These are phyloP conservation scores for Athelia psychrophila DNA, from an alignment of 1,284 basidiomycete genomes.

Conservation along the genomic window DNA sequence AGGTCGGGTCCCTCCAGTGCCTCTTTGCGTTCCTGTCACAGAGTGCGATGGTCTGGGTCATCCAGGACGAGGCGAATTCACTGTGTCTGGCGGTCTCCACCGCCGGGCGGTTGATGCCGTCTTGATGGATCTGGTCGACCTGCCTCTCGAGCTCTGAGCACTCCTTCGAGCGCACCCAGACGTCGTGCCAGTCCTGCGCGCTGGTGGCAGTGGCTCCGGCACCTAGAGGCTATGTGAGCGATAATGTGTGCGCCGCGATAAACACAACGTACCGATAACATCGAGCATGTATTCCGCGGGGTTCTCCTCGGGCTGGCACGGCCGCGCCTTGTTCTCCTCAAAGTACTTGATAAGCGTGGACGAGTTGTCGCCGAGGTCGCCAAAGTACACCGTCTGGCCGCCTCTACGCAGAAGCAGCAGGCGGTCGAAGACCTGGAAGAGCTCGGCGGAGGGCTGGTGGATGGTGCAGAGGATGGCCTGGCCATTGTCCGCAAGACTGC, in stretches of 20 bases:
- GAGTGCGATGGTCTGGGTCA: conserved; percentile 44
- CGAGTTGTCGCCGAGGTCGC: conserved; percentile 59
- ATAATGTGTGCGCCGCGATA: no score
- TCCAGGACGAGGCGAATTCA: conserved; percentile 47
- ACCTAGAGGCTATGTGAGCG: no score
- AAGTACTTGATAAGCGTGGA: conserved; percentile 62
- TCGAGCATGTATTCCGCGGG: conserved; percentile 48
- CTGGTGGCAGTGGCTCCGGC: conserved; percentile 37
- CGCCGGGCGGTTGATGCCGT: conserved; percentile 34
- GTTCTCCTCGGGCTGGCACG: conserved; percentile 43
- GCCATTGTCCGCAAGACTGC: conserved; percentile 61
- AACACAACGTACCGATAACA: no score
- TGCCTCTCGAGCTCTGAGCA: conserved; percentile 19
- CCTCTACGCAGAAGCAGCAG: conserved; percentile 57
- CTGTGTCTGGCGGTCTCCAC: conserved; percentile 28
- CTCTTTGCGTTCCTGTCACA: conserved; percentile 49
- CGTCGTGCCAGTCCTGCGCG: conserved; percentile 39
- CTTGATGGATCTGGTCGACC: conserved; percentile 33
- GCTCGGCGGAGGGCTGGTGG: conserved; percentile 45
- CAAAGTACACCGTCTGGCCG: conserved; percentile 72
- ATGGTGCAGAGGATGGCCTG: conserved; percentile 52
- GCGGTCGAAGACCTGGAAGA: conserved; percentile 71
- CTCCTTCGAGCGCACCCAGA: conserved; percentile 39
- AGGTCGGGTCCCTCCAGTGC: conserved; percentile 64
- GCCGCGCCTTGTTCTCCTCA: conserved; percentile 52